phyloP scores from a whole-genome alignment of 108 stramenopile genomes.

The Seminavis robusta region DNA sequence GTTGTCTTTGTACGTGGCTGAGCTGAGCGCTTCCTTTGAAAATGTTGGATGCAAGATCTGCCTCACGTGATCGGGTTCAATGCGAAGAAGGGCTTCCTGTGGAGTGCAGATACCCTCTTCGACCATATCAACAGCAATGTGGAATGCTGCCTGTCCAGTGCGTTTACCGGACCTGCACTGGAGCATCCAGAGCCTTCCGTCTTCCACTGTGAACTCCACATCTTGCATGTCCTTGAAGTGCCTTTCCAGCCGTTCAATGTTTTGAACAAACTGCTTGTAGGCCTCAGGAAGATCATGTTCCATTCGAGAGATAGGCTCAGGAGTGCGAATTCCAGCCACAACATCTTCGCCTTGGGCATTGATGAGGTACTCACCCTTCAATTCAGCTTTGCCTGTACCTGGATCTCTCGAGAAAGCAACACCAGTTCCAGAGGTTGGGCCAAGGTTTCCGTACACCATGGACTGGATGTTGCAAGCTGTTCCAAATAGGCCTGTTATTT shows the following conservation, averaged over 20 bases:
- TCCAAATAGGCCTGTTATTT: conserved; percentile 68
- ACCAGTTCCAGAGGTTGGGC: conserved; percentile 74
- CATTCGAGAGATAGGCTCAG: conserved; percentile 71
- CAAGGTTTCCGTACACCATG: conserved; percentile 90
- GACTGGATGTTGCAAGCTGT: conserved; percentile 71
- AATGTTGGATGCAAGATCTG: conserved; percentile 84
- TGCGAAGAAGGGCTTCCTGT: conserved; percentile 70
- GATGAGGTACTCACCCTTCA: conserved; percentile 86
- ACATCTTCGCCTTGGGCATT: conserved; percentile 93
- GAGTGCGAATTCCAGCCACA: conserved; percentile 86
- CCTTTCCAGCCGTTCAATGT: conserved; percentile 69
- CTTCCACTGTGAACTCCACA: conserved; percentile 89
- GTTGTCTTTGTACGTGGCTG: conserved; percentile 51
- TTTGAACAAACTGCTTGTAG: conserved; percentile 73
- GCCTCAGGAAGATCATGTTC: conserved; percentile 66
- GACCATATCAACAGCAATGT: conserved; percentile 81
- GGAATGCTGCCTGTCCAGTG: conserved; percentile 78
- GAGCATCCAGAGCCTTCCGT: conserved; percentile 88
- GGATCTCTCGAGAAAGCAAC: conserved; percentile 86
- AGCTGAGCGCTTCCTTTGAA: conserved; percentile 42
- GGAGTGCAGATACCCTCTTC: conserved; percentile 70
- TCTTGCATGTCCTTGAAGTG: conserved; percentile 91
- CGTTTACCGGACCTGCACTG: conserved; percentile 85
- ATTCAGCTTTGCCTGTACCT: conserved; percentile 48
- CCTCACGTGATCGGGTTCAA: conserved; percentile 79